Percentiles rank a stretch among this genome's conserved stretches.
Evolutionary conservation across 768 basidiomycete genomes (phyloP).

Genomic region (Vararia minispora): DNA sequence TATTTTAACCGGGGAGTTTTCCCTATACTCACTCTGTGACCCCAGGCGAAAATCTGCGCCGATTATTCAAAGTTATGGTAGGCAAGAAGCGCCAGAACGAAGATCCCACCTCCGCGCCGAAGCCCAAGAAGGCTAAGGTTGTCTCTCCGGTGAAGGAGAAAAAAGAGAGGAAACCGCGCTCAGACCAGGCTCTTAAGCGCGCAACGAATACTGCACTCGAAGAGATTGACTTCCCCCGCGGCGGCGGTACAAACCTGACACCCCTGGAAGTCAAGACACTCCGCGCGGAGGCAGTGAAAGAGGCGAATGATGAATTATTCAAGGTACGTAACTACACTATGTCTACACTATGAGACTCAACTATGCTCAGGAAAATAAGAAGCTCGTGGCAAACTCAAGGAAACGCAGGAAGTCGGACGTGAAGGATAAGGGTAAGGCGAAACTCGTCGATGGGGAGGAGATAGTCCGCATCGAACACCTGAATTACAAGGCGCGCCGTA

Average conservation of each 20-base stretch:
- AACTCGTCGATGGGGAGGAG: constrained; percentile 25
- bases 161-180: constrained; percentile 15
- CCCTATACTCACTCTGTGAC: too few species aligned
- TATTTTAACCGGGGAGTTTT: too few species aligned
- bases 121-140: constrained; percentile 53
- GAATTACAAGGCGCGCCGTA: constrained; percentile 70
- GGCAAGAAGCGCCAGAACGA: constrained; percentile 55
- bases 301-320: constrained; percentile 76
- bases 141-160: constrained; percentile 16
- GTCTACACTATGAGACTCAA: neutral
- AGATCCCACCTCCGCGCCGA: constrained; percentile 34
- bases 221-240: constrained; percentile 91
- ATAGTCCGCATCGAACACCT: constrained; percentile 76
- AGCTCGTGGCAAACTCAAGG: constrained; percentile 26
- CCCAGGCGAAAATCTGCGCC: too few species aligned
- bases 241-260: constrained; percentile 84
- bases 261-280: constrained; percentile 82
- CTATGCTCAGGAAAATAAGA: constrained; percentile 6
- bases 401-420: constrained; percentile 40
- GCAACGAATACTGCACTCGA: constrained; percentile 37
- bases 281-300: constrained; percentile 72
- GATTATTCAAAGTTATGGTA: too few species aligned
- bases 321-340: constrained; percentile 30
- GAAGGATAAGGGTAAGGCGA: constrained; percentile 20
- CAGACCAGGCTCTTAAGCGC: constrained; percentile 21